A percentile compares a stretch with the other conserved stretches of the same genome.
Conservation (phyloP, 495 filamentous ascomycete genomes). For the Friedmanniomyces simplex region DNA sequence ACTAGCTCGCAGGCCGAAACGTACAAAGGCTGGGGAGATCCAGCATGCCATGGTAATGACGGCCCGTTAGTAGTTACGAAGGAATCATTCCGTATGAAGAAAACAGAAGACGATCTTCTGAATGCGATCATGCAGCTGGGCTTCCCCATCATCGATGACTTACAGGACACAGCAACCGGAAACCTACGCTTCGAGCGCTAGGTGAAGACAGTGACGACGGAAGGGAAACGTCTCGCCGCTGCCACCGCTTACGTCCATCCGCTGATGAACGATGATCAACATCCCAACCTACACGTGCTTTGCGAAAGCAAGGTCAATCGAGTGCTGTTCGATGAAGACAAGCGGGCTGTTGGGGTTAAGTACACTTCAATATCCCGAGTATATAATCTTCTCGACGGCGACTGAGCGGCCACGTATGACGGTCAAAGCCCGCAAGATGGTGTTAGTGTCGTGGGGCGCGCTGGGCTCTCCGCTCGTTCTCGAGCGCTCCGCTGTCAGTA, state of each 20-base stretch:
- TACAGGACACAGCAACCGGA: constrained; percentile 3
- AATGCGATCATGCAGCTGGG: constrained; percentile 34
- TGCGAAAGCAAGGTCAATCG: constrained; percentile 20
- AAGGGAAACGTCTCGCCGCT: constrained; percentile 29
- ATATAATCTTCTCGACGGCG: constrained; percentile 20
- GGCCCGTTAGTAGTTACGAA: constrained; percentile 42
- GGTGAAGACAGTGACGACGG: constrained; percentile 7
- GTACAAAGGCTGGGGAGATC: constrained; percentile 33
- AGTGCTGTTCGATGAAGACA: constrained; percentile 17
- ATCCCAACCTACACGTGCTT: constrained; percentile 26
- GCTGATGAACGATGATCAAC: constrained; percentile 21
- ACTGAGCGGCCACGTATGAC: constrained; percentile 29
- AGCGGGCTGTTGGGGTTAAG: constrained; percentile 21
- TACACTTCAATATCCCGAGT: constrained; percentile 19
- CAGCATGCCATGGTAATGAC: constrained; percentile 36
- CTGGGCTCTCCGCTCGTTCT: constrained; percentile 27
- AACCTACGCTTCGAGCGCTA: constrained; percentile 7
- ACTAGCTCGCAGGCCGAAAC: constrained; percentile 30
- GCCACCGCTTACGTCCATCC: constrained; percentile 32
- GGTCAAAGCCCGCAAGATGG: constrained; percentile 26
- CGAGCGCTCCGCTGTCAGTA: constrained; percentile 26
- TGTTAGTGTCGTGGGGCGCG: constrained; percentile 24
- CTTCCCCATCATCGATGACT: constrained; percentile 34
- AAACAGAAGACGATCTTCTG: constrained; percentile 32
- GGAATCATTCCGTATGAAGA: constrained; percentile 24